These are phyloP conservation scores for Lipomyces japonicus DNA, from an alignment of 805 yeast species.

Conservation along the genomic window DNA sequence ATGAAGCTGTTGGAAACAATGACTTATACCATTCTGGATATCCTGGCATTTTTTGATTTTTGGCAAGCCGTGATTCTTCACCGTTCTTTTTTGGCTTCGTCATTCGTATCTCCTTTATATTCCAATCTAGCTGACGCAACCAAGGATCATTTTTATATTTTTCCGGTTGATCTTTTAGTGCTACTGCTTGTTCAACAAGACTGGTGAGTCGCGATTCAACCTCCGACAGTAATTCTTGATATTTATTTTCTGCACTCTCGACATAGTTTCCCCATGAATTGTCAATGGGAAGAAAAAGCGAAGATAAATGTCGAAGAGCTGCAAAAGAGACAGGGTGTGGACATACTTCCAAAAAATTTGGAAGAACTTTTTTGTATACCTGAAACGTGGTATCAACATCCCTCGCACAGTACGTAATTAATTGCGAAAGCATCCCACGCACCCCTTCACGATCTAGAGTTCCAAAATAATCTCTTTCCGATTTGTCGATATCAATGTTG, in stretches of 20 bases:
- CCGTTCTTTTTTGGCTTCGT: constrained; percentile 67
- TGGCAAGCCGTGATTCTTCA: constrained; percentile 38
- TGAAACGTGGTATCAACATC: constrained; percentile 76
- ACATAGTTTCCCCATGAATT: constrained; percentile 69
- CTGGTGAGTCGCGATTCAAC: constrained; percentile 57
- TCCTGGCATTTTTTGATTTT: constrained; percentile 79
- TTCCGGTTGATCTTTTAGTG: constrained; percentile 38
- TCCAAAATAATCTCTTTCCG: constrained; percentile 60
- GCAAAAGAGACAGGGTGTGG: constrained; percentile 96
- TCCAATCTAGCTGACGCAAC: constrained; percentile 90
- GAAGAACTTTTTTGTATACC: constrained; percentile 66
- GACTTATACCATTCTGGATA: constrained; percentile 91
- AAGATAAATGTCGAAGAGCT: constrained; percentile 70
- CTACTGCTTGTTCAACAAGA: constrained; percentile 59
- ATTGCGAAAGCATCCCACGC: constrained; percentile 51
- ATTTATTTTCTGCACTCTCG: constrained; percentile 61
- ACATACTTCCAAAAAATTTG: constrained; percentile 59
- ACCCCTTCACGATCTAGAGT: constrained; percentile 53
- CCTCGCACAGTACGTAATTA: constrained; percentile 76
- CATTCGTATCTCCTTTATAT: constrained; percentile 46
- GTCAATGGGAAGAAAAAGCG: constrained; percentile 75
- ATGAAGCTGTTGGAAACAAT: constrained; percentile 41
- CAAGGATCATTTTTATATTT: constrained; percentile 70
- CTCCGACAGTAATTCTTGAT: constrained; percentile 52
- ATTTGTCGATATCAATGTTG: constrained; percentile 61